phyloP scores from a whole-genome alignment of 768 basidiomycete species.

The Macrolepiota dolichaula region DNA sequence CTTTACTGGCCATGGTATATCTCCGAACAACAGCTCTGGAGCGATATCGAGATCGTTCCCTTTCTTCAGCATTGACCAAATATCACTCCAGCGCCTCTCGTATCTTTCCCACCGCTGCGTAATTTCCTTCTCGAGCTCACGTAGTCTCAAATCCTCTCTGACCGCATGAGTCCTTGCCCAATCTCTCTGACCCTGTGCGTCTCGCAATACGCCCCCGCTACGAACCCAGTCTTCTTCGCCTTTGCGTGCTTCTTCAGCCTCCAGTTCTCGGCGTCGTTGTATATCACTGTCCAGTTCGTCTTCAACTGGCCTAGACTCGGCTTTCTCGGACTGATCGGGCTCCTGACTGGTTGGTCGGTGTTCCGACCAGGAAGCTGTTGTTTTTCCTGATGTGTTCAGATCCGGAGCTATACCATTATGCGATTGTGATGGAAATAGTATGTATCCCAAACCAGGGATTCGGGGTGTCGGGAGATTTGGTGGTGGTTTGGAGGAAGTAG shows the following conservation, averaged over 20 bases:
- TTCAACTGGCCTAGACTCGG: neutral
- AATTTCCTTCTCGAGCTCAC: constrained; percentile 37
- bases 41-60: constrained; percentile 10
- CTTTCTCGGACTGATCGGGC: neutral
- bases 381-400: neutral
- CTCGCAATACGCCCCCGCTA: constrained; percentile 52
- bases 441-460: constrained; percentile 1
- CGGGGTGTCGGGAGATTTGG: neutral
- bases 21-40: constrained; percentile 35
- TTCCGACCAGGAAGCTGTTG: neutral
- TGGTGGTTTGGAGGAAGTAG: neutral
- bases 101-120: constrained; percentile 49
- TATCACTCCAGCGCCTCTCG: constrained; percentile 46
- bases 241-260: constrained; percentile 38
- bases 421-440: neutral
- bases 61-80: constrained; percentile 25
- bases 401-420: neutral
- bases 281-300: neutral
- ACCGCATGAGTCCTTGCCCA: constrained; percentile 45
- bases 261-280: constrained; percentile 20
- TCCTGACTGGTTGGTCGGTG: neutral
- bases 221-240: constrained; percentile 62
- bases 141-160: constrained; percentile 41
- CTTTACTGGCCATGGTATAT: constrained; percentile 64
- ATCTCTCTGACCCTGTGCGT: constrained; percentile 46